phyloP scores from a whole-genome alignment of 148 eudicot species.

The Euryodendron excelsum region DNA sequence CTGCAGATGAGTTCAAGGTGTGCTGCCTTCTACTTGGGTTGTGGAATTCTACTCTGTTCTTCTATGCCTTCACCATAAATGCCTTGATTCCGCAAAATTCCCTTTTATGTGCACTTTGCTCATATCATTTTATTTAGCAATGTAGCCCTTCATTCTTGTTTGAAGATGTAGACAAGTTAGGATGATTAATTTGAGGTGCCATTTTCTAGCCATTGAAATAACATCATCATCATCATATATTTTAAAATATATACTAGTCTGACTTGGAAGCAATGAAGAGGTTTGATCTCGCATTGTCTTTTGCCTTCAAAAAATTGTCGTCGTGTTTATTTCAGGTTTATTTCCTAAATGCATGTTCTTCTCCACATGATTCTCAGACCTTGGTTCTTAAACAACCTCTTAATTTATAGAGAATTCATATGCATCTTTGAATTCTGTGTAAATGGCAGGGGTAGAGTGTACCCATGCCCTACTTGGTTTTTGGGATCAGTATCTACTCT shows the following conservation, averaged over 20 bases:
- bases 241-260: background rate
- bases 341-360: background rate
- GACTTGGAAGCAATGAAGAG: background rate
- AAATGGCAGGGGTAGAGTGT: constrained; percentile 2
- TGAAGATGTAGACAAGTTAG: background rate
- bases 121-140: background rate
- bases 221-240: background rate
- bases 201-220: constrained; percentile 1
- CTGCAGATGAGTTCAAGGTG: background rate
- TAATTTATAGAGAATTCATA: background rate
- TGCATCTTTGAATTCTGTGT: background rate
- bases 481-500: background rate
- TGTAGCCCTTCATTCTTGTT: background rate
- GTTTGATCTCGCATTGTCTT: background rate
- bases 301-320: background rate
- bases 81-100: background rate
- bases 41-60: background rate
- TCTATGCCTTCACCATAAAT: background rate
- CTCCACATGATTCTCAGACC: background rate
- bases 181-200: background rate
- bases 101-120: background rate
- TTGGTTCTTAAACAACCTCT: background rate
- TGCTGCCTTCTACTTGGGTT: background rate
- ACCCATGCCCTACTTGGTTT: background rate
- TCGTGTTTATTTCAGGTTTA: background rate